Base-by-base conservation (phyloP, 148 eudicot genomes). In the Linanthus parryae region DNA sequence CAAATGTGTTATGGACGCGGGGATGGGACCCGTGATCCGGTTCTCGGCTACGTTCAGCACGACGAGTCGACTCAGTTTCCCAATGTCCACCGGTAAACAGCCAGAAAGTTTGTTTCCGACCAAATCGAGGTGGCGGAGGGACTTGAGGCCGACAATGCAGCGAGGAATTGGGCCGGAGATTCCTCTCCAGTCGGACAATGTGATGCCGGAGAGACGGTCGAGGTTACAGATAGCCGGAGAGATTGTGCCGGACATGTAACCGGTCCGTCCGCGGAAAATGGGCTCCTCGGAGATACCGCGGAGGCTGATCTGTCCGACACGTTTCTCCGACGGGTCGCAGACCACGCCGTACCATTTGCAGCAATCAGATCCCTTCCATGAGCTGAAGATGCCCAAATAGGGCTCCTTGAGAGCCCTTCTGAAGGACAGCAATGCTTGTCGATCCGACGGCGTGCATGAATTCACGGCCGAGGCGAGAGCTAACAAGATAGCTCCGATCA, bases 261-360 rank as follows among this genome's bases (percentile, higher is more conserved):
- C 95, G 55, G 89, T 74, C 12, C 76, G 73, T 43, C 66, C 75
- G 22, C 87, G 77, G 62, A 83, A 83, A 26, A 86, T 69, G 1
- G 89, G 89, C 45, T 86, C 94, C 28, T 91, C 98, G 0, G 98
- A 81, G 38, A 79, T 84, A 9, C 89, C 98, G 0, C 98, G 87
- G 7, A 91, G 85, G 70, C 63, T 86, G 44, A 91, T 75, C 43
- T 77, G 94, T 20, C 87, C 88, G 44, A 91, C 94, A 10, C 79
- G 87, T 38, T 35, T 56, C 7, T 54, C 64, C 0, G 35, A 22
- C 9, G 83, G 74, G 68, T 86, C 98, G 62, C 98, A 91, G 5
- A 74, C 74, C n/a, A 91, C 71, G 8, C 95, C 95, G 58, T 83
- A 79, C 98, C 98, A 91, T 31, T 73, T 67, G 68, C 95, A 91